Percentiles rank a stretch among this genome's conserved stretches.
phyloP scores from a whole-genome alignment of 2,329 filamentous ascomycete species.

The Microdochium nivale region DNA sequence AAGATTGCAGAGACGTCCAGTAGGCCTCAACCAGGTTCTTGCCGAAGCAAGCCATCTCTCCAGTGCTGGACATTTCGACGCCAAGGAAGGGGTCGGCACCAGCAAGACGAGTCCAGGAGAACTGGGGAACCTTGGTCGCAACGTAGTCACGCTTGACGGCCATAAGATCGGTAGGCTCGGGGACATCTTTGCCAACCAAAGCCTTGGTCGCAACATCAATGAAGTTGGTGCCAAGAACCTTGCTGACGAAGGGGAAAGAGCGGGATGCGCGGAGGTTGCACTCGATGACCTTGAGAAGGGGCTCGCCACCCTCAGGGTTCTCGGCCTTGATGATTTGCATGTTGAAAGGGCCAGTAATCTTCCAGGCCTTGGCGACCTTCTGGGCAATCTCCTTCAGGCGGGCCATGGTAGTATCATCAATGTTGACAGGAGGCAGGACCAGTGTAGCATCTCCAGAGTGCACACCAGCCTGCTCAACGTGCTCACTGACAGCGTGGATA shows the following conservation, averaged over 20 bases:
- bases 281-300: slow-evolving; percentile 89
- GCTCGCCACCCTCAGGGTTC: slow-evolving; percentile 63
- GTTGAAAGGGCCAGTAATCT: slow-evolving; percentile 97
- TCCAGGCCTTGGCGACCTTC: slow-evolving; percentile 96
- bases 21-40: slow-evolving; percentile 94
- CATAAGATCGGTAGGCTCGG: slow-evolving; percentile 84
- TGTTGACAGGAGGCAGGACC: slow-evolving; percentile 75
- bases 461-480: slow-evolving; percentile 95
- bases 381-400: slow-evolving; percentile 92
- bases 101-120: slow-evolving; percentile 96
- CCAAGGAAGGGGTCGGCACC: slow-evolving; percentile 96
- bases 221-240: slow-evolving; percentile 94
- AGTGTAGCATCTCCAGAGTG: slow-evolving; percentile 97
- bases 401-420: slow-evolving; percentile 69
- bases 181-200: slow-evolving; percentile 76
- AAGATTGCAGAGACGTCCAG: slow-evolving; percentile 92
- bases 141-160: slow-evolving; percentile 79
- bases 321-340: slow-evolving; percentile 99
- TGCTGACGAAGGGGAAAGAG: slow-evolving; percentile 97
- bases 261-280: slow-evolving; percentile 96
- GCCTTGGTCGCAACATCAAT: slow-evolving; percentile 93
- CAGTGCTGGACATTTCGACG: slow-evolving; percentile 94
- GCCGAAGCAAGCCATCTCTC: slow-evolving; percentile 98
- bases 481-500: slow-evolving; percentile 87
- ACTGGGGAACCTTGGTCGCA: slow-evolving; percentile 96